Conservation (phyloP, 352 stramenopile genomes). For the Salisapilia sapeloensis region DNA sequence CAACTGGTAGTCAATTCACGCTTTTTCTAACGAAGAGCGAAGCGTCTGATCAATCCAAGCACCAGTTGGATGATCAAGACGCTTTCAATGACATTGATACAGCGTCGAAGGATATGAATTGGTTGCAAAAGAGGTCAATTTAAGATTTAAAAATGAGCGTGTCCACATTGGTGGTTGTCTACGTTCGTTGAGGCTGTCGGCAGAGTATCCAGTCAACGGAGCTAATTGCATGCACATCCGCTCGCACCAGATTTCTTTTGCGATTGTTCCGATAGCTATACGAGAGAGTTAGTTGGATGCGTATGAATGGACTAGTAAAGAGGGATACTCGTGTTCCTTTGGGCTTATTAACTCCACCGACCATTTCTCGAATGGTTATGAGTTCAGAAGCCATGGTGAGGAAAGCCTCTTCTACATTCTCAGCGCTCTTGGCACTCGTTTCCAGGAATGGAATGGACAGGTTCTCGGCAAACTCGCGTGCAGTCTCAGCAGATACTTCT, state of each 20-base stretch:
- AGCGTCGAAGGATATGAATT: no score
- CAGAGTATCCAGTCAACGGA: no score
- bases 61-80: slow-evolving; percentile 20
- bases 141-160: slow-evolving; percentile 1
- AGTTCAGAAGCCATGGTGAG: slow-evolving; percentile 98
- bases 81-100: no score
- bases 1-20: slow-evolving; percentile 36
- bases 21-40: slow-evolving; percentile 31
- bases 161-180: no score
- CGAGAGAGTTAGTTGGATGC: neutral
- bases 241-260: slow-evolving; percentile 2
- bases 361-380: slow-evolving; percentile 84
- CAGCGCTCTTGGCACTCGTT: slow-evolving; percentile 96
- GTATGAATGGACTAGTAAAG: neutral
- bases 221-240: slow-evolving; percentile 5
- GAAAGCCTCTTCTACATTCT: slow-evolving; percentile 99
- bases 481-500: slow-evolving; percentile 91
- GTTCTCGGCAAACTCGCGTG: slow-evolving; percentile 93
- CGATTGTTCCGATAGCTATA: slow-evolving; percentile 4
- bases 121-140: neutral
- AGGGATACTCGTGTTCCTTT: slow-evolving; percentile 40
- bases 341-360: slow-evolving; percentile 50
- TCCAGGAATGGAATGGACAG: slow-evolving; percentile 98
- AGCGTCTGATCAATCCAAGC: slow-evolving; percentile 15
- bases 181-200: no score